Base-by-base conservation (phyloP, 2,329 filamentous ascomycete species). In the Helotiales sp. region DNA sequence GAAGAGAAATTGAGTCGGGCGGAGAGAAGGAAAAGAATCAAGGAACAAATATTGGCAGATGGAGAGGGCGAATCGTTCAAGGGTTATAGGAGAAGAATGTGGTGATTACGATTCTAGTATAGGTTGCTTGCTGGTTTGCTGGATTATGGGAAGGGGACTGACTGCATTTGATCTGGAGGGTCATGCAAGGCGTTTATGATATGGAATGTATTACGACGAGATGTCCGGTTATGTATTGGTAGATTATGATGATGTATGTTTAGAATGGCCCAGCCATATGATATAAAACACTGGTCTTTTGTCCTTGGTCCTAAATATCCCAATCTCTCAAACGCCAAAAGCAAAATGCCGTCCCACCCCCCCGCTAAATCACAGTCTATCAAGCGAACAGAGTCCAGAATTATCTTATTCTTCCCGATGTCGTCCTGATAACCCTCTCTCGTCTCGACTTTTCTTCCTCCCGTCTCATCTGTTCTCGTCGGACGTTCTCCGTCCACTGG, bases 81-180 rank as follows among this genome's bases (percentile, higher is more conserved):
- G 77, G 24, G 80, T 59, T 84, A 84, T 65, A 81, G 83, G 66
- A 76, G 82, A 47, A 73, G 83, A 49, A 71, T 84, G 61, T 83
- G 79, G 76, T 85, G 44, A 57, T n/a, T 24, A 17, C 5, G 25
- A 30, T 36, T n/a, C 27, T 10, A 6, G 17, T 50, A 17, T 36
- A 49, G 12, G n/a, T 40, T 38, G 31, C 10, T 34, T 29, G 44
- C 22, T 40, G 33, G 9, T 40, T 13, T 33, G 33, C 17, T 40
- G 36, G 17, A 30, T 46, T 53, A 25, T 8, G 49, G 30, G 25
- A 46, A 47, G 22, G 40, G 3, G n/a, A n/a, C n/a, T n/a, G n/a
- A 34, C 24, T 38, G 51, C n/a, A 24, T 36, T 19, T 44, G 38
- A 13, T 2, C 30, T 24, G 27, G 29, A 13, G 17, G 29, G 36